Conservation (phyloP, 73 alveolate species). For the Paramecium pentaurelia region DNA sequence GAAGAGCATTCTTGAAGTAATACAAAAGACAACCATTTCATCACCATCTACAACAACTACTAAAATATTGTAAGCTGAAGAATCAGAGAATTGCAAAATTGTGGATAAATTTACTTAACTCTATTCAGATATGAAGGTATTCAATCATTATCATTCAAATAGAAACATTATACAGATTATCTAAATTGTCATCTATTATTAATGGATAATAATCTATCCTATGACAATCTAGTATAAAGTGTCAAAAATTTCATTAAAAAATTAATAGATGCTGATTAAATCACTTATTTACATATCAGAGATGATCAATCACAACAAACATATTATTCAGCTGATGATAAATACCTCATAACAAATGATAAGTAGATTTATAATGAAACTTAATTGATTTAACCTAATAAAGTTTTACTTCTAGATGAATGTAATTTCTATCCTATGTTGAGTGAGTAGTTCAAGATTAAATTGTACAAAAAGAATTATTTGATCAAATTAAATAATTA, state of each 20-base stretch:
- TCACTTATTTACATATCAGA: neutral
- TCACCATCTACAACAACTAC: neutral
- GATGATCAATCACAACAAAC: neutral
- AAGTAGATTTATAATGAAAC: neutral
- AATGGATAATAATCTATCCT: constrained; percentile 31
- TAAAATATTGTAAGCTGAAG: neutral
- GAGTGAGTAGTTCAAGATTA: neutral
- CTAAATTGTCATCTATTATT: neutral
- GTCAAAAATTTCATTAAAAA: constrained; percentile 2
- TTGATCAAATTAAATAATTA: neutral
- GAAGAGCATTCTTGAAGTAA: neutral
- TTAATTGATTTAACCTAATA: neutral
- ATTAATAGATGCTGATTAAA: constrained; percentile 5
- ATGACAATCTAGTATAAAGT: neutral
- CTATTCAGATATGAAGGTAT: constrained; percentile 1
- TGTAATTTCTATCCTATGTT: neutral
- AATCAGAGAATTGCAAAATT: neutral
- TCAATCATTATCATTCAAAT: neutral
- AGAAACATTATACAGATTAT: constrained; percentile 21
- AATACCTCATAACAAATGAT: neutral
- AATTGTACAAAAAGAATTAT: neutral
- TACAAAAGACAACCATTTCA: neutral
- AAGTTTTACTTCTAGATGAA: neutral
- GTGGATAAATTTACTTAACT: neutral
- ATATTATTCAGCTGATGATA: neutral